Percentiles rank a stretch among this genome's conserved stretches.
phyloP scores from a whole-genome alignment of 1,284 basidiomycete species.

The Sanghuangporus baumii region DNA sequence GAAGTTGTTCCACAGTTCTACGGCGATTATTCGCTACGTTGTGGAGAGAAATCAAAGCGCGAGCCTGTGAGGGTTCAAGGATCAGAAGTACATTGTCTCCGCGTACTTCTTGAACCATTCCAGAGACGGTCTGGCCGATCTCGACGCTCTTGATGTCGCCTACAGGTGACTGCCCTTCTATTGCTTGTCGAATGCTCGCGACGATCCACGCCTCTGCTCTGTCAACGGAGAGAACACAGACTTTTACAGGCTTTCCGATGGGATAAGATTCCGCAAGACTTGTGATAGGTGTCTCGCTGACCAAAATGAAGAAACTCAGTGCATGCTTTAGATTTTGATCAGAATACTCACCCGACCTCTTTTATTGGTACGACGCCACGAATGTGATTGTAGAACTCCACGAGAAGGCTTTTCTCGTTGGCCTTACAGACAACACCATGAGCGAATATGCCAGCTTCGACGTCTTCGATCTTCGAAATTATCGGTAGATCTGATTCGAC shows the following conservation, averaged over 20 bases:
- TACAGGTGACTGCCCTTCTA: constrained; percentile 43
- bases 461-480: constrained; percentile 63
- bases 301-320: not conserved
- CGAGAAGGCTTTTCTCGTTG: constrained; percentile 71
- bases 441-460: constrained; percentile 67
- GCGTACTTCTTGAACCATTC: constrained; percentile 72
- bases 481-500: constrained; percentile 77
- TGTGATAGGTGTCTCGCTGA: constrained; percentile 57
- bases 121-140: constrained; percentile 72
- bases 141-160: constrained; percentile 68
- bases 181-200: constrained; percentile 85
- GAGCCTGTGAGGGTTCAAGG: constrained; percentile 65
- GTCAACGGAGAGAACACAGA: constrained; percentile 77
- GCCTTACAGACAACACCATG: constrained; percentile 84
- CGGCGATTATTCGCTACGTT: constrained; percentile 83
- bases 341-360: constrained; percentile 69
- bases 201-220: constrained; percentile 60
- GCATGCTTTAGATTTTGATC: not conserved
- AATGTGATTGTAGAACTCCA: constrained; percentile 90
- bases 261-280: constrained; percentile 69
- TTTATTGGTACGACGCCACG: constrained; percentile 78
- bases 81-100: constrained; percentile 77
- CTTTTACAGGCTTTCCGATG: constrained; percentile 81
- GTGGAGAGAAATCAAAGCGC: constrained; percentile 80
- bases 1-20: constrained; percentile 66